These are phyloP conservation scores for Scalesia atractyloides DNA, from an alignment of 129 eudicot species.

Conservation along the genomic window DNA sequence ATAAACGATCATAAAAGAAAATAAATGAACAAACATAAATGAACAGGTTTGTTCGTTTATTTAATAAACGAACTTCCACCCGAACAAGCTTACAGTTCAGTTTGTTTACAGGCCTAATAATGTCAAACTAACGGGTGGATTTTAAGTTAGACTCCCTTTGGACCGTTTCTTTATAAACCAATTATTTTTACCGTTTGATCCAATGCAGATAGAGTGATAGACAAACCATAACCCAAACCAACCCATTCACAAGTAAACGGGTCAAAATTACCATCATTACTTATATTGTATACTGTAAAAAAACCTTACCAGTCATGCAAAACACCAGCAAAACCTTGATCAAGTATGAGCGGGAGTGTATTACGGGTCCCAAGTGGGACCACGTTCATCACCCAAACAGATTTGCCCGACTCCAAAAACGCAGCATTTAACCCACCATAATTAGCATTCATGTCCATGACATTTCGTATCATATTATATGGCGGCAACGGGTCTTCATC, in stretches of 20 bases:
- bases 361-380: constrained; percentile 66
- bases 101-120: too few relatives aligned
- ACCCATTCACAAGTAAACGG: not conserved
- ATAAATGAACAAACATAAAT: too few relatives aligned
- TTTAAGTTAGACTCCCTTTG: not conserved
- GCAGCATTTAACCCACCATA: constrained; percentile 94
- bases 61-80: too few relatives aligned
- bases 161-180: not conserved
- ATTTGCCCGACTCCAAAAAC: constrained; percentile 67
- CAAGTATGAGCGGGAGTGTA: constrained; percentile 82
- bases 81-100: too few relatives aligned
- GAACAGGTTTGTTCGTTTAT: too few relatives aligned
- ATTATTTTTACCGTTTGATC: not conserved
- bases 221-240: not conserved
- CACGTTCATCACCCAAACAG: constrained; percentile 97
- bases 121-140: too few relatives aligned
- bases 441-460: constrained; percentile 96
- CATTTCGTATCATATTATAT: constrained; percentile 90
- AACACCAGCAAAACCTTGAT: constrained; percentile 91
- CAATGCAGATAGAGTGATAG: not conserved
- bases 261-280: not conserved
- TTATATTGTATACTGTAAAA: not conserved
- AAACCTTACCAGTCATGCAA: constrained; percentile 83
- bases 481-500: constrained; percentile 99
- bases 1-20: too few relatives aligned